Conservation (phyloP, 2,329 filamentous ascomycete species). For the Onygenales sp. region DNA sequence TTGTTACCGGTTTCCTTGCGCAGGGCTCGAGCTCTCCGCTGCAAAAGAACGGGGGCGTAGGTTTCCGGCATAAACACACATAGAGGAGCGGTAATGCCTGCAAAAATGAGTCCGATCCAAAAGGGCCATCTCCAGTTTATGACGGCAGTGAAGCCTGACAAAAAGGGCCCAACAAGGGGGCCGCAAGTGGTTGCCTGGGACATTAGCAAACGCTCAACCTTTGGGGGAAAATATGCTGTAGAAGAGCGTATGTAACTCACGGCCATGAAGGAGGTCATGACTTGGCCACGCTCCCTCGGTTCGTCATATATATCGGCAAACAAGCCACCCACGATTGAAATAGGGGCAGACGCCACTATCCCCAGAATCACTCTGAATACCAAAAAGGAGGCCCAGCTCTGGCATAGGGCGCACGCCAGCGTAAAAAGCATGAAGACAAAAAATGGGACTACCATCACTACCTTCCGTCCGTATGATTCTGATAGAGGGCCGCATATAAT, state of each 20-base stretch:
- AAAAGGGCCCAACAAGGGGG: constrained; percentile 34
- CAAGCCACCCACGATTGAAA: constrained; percentile 36
- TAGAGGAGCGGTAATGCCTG: constrained; percentile 44
- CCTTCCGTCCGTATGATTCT: constrained; percentile 33
- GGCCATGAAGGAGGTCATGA: constrained; percentile 36
- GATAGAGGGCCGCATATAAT: constrained; percentile 36
- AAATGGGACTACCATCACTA: constrained; percentile 42
- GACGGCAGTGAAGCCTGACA: constrained; percentile 37
- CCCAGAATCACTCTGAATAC: constrained; percentile 39
- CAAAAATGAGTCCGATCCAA: constrained; percentile 59
- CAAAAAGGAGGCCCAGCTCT: constrained; percentile 31
- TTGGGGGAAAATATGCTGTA: not conserved
- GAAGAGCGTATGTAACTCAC: constrained; percentile 13
- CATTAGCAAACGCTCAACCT: not conserved
- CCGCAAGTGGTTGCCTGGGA: constrained; percentile 29
- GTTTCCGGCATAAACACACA: constrained; percentile 58
- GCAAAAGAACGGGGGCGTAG: constrained; percentile 49
- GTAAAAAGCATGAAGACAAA: constrained; percentile 33
- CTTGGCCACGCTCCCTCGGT: constrained; percentile 31
- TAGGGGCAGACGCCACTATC: constrained; percentile 35
- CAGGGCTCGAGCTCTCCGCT: constrained; percentile 38
- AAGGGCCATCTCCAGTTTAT: constrained; percentile 41
- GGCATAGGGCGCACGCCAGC: constrained; percentile 35
- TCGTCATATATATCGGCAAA: constrained; percentile 41
- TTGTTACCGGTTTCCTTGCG: constrained; percentile 11